Evolutionary conservation across 148 eudicot genomes (phyloP).

Genomic region (Bassia scoparia): DNA sequence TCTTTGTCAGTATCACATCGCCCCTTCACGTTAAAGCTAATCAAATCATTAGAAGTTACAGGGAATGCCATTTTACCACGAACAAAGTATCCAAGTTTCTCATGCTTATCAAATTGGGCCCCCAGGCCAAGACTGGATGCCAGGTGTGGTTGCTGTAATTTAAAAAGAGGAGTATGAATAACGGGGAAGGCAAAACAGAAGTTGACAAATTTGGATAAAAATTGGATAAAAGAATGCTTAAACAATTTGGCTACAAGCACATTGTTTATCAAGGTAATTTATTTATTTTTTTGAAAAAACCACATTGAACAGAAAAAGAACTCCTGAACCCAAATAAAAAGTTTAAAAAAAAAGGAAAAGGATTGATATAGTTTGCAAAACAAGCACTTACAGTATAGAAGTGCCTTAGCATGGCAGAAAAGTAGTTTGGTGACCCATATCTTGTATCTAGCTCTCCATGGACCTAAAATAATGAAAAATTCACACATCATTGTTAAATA

Average conservation of each 20-base stretch:
- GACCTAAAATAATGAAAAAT: constrained; percentile 37
- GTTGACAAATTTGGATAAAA: constrained; percentile 4
- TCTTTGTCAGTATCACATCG: constrained; percentile 60
- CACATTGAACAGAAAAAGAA: not conserved
- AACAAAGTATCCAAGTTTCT: constrained; percentile 49
- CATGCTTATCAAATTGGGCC: constrained; percentile 48
- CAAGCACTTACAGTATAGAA: constrained; percentile 54
- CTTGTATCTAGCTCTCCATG: constrained; percentile 85
- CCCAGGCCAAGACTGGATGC: constrained; percentile 71
- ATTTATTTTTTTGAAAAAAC: no score
- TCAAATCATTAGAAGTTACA: constrained; percentile 49
- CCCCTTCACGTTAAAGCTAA: constrained; percentile 68
- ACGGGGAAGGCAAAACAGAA: not conserved
- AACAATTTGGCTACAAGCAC: not conserved
- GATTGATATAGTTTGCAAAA: not conserved
- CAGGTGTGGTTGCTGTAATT: constrained; percentile 33
- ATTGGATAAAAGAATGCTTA: no score
- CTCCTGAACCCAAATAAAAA: not conserved
- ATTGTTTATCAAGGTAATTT: no score
- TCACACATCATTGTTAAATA: not conserved
- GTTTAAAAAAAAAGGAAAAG: not conserved
- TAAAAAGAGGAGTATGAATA: not conserved
- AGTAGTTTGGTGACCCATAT: constrained; percentile 55
- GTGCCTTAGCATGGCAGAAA: constrained; percentile 55
- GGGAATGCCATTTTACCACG: constrained; percentile 76